Base-by-base conservation (phyloP, 192 early-diverging fungal genomes). In the Coemansia sp. region DNA sequence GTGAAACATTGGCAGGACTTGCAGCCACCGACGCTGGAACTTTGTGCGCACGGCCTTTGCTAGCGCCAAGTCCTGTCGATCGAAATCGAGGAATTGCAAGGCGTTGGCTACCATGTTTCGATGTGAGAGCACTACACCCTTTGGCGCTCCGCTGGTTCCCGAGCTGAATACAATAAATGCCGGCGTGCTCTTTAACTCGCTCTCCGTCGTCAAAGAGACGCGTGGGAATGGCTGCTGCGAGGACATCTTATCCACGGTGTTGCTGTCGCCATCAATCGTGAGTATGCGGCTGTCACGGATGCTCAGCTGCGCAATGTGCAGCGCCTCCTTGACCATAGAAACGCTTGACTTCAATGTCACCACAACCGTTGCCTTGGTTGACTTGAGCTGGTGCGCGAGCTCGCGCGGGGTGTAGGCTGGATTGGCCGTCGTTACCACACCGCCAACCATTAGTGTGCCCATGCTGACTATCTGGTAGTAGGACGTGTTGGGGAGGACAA, bases 81-180 rank as follows among this genome's bases (percentile, higher is more conserved):
- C 87, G 59, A 88, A 69, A 10, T 59, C 58, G 11, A 68, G 59
- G 19, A 87, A 77, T 60, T 93, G 89, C 20, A 76, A 22, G 15
- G 89, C 74, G 65, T 96, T 96, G 25, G 93, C 83, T 9, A 93
- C 88, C 67, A 96, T 86, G 82, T 95, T 96, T 10, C 70, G 66
- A 57, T 96, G 94, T 24, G 90, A 94, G 2, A 90, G 88, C 53
- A 86, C 80, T 17, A 97, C 93, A 65, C 94, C 94, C 72, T 98
- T 98, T 37, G 90, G 89, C 47, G 71, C 83, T 88, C 81, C 81
- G n/a, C 68, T 78, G 22, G 81, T 83, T 11, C 81, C 81, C 2
- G 79, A 82, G 66, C 74, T 76, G 40, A 76, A 82, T 45, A 76
- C 73, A 47, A 82, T 82, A 59, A 77, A 83, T 10, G 81, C 60